Evolutionary conservation across 345 rosid genomes (phyloP).

Genomic region (Adansonia digitata): DNA sequence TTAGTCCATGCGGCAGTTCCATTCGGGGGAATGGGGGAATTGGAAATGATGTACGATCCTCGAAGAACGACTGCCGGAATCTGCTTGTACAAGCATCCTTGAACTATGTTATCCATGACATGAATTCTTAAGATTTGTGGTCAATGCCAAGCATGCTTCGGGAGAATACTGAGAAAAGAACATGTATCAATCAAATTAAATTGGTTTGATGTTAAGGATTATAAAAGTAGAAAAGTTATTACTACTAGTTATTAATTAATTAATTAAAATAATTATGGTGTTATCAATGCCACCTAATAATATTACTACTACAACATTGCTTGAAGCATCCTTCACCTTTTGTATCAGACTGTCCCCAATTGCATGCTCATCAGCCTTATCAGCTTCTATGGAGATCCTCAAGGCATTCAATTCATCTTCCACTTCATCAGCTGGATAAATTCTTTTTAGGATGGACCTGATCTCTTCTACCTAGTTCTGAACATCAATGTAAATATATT

Average conservation of each 20-base stretch:
- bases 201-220: no score
- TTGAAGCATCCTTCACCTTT: conserved; percentile 62
- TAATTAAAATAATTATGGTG: no score
- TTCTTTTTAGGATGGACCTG: conserved; percentile 45
- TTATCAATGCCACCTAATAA: no score
- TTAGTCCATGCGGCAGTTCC: conserved; percentile 81
- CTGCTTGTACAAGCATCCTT: conserved; percentile 73
- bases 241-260: no score
- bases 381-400: conserved; percentile 44
- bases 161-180: conserved; percentile 41
- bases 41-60: conserved; percentile 58
- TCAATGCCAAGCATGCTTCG: conserved; percentile 58
- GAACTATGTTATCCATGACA: conserved; percentile 38
- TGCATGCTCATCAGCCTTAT: conserved; percentile 51
- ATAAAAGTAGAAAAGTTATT: no score
- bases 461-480: conserved; percentile 56
- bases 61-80: conserved; percentile 55
- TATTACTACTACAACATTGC: conserved; percentile 35
- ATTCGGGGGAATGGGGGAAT: conserved; percentile 81
- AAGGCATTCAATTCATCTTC: conserved; percentile 49
- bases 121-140: conserved; percentile 18
- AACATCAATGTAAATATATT: neutral
- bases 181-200: no score
- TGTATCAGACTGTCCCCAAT: conserved; percentile 38
- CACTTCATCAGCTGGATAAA: conserved; percentile 60